These are phyloP conservation scores for Ploettnerulaceae sp. DNA, from an alignment of 2,329 filamentous ascomycete species.

Conservation along the genomic window DNA sequence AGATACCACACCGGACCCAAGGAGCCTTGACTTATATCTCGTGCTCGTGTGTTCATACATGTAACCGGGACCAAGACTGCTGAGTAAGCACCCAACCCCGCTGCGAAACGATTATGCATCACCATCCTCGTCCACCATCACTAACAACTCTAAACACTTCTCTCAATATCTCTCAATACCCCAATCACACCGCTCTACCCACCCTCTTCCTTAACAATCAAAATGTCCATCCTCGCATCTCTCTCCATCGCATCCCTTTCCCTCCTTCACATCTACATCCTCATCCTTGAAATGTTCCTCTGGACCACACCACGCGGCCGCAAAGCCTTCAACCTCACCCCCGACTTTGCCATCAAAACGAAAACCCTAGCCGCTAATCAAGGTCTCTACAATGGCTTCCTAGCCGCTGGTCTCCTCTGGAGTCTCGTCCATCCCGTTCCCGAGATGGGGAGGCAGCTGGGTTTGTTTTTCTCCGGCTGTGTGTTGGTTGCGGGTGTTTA, in stretches of 20 bases:
- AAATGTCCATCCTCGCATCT: constrained; percentile 37
- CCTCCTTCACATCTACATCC: constrained; percentile 44
- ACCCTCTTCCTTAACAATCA: constrained; percentile 40
- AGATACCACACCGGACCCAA: no score
- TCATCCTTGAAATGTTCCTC: constrained; percentile 46
- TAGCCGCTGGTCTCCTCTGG: constrained; percentile 46
- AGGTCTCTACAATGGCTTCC: constrained; percentile 49
- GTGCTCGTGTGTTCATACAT: no score
- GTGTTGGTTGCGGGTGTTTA: constrained; percentile 43
- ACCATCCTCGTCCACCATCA: not conserved
- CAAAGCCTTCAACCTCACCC: constrained; percentile 41
- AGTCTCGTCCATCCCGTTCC: constrained; percentile 42
- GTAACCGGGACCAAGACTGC: no score
- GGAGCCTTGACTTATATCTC: no score
- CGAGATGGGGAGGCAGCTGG: constrained; percentile 41
- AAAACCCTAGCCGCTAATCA: constrained; percentile 45
- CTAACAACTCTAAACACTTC: not conserved
- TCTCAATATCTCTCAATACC: not conserved
- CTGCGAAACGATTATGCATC: no score
- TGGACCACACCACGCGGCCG: constrained; percentile 44
- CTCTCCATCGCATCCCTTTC: constrained; percentile 38
- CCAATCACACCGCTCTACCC: not conserved
- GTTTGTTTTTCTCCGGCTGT: constrained; percentile 45
- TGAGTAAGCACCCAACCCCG: no score
- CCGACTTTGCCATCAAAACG: constrained; percentile 44